These are phyloP conservation scores for Kuraishia ogatae DNA, from an alignment of 805 yeast genomes.

Conservation along the genomic window DNA sequence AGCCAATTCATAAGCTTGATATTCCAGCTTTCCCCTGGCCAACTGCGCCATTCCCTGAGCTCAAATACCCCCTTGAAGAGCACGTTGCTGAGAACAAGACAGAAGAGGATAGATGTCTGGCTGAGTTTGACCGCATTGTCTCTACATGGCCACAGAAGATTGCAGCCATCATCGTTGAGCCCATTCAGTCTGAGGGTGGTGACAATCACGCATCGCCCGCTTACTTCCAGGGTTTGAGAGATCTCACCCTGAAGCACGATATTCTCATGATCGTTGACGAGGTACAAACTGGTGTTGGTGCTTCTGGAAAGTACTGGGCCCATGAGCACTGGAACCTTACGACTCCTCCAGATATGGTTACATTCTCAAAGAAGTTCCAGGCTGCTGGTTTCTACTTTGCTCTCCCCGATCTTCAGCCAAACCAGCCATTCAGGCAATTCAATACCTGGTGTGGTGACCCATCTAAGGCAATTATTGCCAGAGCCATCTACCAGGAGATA, in stretches of 20 bases:
- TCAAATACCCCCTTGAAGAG: conserved; percentile 71
- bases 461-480: conserved; percentile 67
- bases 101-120: conserved; percentile 80
- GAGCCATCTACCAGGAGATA: conserved; percentile 63
- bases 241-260: conserved; percentile 60
- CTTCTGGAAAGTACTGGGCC: conserved; percentile 81
- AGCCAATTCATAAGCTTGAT: conserved; percentile 89
- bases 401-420: conserved; percentile 65
- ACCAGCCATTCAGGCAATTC: conserved; percentile 79
- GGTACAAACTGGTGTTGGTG: conserved; percentile 88
- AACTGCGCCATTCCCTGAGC: conserved; percentile 80
- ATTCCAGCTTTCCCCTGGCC: conserved; percentile 97
- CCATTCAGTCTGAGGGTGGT: conserved; percentile 89
- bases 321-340: conserved; percentile 76
- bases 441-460: conserved; percentile 95
- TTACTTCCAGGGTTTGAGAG: conserved; percentile 79
- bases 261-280: conserved; percentile 74
- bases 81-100: conserved; percentile 81
- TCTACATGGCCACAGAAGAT: conserved; percentile 65
- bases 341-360: conserved; percentile 75
- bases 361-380: conserved; percentile 85
- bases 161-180: conserved; percentile 87
- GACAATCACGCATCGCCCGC: conserved; percentile 75
- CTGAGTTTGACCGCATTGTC: conserved; percentile 64
- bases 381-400: conserved; percentile 82